phyloP scores from a whole-genome alignment of 768 basidiomycete species.

The Boletus barrowsii region DNA sequence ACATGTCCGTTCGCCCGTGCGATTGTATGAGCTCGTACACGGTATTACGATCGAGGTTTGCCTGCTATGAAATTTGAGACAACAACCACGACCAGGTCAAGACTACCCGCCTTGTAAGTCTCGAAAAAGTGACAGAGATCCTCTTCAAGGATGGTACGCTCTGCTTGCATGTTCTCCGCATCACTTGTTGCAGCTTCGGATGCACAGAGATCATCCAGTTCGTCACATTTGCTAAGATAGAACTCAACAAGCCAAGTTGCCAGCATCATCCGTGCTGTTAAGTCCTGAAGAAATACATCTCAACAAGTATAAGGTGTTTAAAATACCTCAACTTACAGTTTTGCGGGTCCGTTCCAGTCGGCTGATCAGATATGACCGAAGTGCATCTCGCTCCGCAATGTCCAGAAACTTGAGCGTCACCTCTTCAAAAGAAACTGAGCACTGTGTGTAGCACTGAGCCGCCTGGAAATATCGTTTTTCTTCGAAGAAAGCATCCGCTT shows the following conservation, averaged over 20 bases:
- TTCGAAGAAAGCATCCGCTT: slow-evolving; percentile 77
- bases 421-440: slow-evolving; percentile 85
- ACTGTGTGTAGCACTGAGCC: slow-evolving; percentile 89
- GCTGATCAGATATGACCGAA: slow-evolving; percentile 86
- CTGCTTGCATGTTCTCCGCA: slow-evolving; percentile 78
- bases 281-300: slow-evolving; percentile 51
- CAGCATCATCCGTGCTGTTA: slow-evolving; percentile 94
- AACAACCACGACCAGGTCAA: not conserved
- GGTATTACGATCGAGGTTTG: slow-evolving; percentile 78
- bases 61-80: slow-evolving; percentile 40
- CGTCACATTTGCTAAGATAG: slow-evolving; percentile 94
- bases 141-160: slow-evolving; percentile 82
- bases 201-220: slow-evolving; percentile 90
- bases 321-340: slow-evolving; percentile 48
- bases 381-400: slow-evolving; percentile 82
- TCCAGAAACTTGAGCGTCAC: slow-evolving; percentile 90
- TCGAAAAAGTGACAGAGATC: slow-evolving; percentile 91
- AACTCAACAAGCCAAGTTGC: slow-evolving; percentile 99
- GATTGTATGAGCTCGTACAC: slow-evolving; percentile 91
- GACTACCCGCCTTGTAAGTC: slow-evolving; percentile 75
- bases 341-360: slow-evolving; percentile 83
- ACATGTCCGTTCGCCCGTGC: slow-evolving; percentile 91
- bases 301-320: not conserved
- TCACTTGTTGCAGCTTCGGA: slow-evolving; percentile 81
- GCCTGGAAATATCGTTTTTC: slow-evolving; percentile 85